Percentiles rank a stretch among this genome's conserved stretches.
phyloP scores from a whole-genome alignment of 768 basidiomycete genomes.

The Pholiota molesta region DNA sequence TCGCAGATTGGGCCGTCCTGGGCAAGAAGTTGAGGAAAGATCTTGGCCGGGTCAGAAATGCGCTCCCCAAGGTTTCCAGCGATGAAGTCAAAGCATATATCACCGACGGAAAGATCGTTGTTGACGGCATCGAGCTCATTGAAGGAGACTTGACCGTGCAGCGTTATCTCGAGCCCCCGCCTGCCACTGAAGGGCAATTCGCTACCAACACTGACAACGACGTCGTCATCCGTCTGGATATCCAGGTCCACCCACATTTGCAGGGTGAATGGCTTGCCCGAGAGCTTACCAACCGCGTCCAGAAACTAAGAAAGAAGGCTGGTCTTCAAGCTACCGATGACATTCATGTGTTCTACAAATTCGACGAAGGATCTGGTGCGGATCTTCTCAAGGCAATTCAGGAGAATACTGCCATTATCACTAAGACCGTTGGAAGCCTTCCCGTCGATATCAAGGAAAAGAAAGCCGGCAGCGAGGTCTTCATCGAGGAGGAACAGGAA shows the following conservation, averaged over 20 bases:
- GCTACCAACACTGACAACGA: constrained; percentile 92
- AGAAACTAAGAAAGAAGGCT: constrained; percentile 94
- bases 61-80: constrained; percentile 78
- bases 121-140: constrained; percentile 89
- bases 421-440: constrained; percentile 72
- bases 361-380: constrained; percentile 67
- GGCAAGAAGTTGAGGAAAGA: constrained; percentile 95
- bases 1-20: constrained; percentile 94
- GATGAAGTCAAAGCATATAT: constrained; percentile 82
- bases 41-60: constrained; percentile 85
- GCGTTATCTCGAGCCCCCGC: constrained; percentile 83
- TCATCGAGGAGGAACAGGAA: constrained; percentile 89
- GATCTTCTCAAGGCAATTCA: constrained; percentile 67
- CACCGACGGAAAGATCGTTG: constrained; percentile 71
- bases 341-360: constrained; percentile 83
- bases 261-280: constrained; percentile 87
- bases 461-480: constrained; percentile 46
- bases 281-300: constrained; percentile 90
- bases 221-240: constrained; percentile 92
- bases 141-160: constrained; percentile 91
- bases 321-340: constrained; percentile 95
- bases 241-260: constrained; percentile 84
- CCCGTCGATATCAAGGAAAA: constrained; percentile 63
- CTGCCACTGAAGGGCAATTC: constrained; percentile 61
- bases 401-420: constrained; percentile 70